Evolutionary conservation across 1,139 yeast genomes (phyloP), one percentile per base, ranked within the genome.

Genomic region (Saccharomycopsis phalli): DNA sequence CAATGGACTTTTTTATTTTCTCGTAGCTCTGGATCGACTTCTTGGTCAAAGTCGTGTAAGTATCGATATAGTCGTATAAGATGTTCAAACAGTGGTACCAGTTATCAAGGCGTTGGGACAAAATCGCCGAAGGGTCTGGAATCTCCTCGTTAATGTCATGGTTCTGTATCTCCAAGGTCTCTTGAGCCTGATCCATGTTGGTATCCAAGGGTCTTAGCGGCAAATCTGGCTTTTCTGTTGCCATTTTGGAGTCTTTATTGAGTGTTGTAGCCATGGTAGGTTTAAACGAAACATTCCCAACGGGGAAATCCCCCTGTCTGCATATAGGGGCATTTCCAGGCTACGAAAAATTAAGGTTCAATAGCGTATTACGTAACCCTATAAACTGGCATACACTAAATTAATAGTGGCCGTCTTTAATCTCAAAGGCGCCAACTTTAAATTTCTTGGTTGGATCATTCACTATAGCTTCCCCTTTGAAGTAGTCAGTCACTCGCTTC

Each of bases 121-220:
- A 31, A 27, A 44, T n/a, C 5, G 23, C 29, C 3, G 40, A 37
- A 4, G 47, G 45, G 21, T 44, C 47, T 2, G 47, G 47, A 27
- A 44, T 36, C 4, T 42, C 32, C 27, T 44, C 47, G 34, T 41
- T 38, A 25, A 44, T 41, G 30, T 44, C 45, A 28, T 44, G 47
- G 30, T 8, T 30, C 21, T 14, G 29, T 14, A 14, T n/a, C 5
- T 7, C 18, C 8, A 19, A 29, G 55, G 10, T 10, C 8, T 10
- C 25, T n/a, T n/a, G n/a, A n/a, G n/a, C n/a, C n/a, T n/a, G n/a
- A n/a, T n/a, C n/a, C n/a, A n/a, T n/a, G n/a, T n/a, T n/a, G n/a
- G n/a, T n/a, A n/a, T n/a, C n/a, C n/a, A n/a, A n/a, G n/a, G n/a
- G n/a, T n/a, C n/a, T n/a, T n/a, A n/a, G n/a, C n/a, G n/a, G n/a